phyloP scores from a whole-genome alignment of 2,329 filamentous ascomycete species.

The Venturia asperata region DNA sequence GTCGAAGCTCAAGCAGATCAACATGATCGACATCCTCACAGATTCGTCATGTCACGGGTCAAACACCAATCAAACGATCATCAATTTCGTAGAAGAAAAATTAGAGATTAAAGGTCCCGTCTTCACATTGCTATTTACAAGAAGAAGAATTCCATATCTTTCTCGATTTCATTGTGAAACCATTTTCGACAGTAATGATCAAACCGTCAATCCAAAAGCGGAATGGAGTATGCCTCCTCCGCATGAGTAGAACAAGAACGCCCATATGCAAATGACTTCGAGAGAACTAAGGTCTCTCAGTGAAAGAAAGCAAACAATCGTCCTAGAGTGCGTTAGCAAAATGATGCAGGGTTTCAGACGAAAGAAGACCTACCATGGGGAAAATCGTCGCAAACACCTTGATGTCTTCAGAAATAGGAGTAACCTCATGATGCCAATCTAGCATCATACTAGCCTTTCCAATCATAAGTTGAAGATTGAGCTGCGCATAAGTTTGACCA shows the following conservation, averaged over 20 bases:
- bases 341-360: constrained; percentile 12
- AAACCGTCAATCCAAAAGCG: background rate
- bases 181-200: background rate
- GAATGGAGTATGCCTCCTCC: background rate
- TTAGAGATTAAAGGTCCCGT: background rate
- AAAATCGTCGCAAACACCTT: constrained; percentile 99
- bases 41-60: background rate
- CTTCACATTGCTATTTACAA: background rate
- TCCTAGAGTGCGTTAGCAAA: constrained; percentile 50
- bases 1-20: background rate
- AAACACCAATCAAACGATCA: background rate
- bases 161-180: background rate
- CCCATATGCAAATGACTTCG: background rate
- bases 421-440: constrained; percentile 85
- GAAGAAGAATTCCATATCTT: background rate
- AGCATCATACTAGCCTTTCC: constrained; percentile 82
- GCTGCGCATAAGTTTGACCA: constrained; percentile 82
- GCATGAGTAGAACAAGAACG: constrained; percentile 9
- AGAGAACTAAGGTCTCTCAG: constrained; percentile 21
- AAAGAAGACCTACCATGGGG: constrained; percentile 63
- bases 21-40: background rate
- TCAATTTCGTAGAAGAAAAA: background rate
- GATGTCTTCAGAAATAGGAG: constrained; percentile 81
- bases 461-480: constrained; percentile 82
- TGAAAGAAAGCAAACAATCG: constrained; percentile 73